phyloP scores from a whole-genome alignment of 163 green algal species.

The Volvox carteri region DNA sequence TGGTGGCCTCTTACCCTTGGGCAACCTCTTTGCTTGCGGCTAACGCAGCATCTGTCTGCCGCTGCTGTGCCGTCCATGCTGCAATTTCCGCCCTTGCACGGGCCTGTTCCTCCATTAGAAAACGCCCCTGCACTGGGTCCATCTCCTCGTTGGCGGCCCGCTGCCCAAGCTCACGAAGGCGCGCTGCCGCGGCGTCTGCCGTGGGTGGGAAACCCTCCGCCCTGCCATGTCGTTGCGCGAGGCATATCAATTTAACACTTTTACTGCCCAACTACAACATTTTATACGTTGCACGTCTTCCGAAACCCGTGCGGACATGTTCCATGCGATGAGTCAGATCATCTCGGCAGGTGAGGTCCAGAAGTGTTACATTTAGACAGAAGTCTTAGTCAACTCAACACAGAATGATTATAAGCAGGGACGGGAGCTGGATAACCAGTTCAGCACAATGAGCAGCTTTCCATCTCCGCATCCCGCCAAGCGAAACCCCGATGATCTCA shows the following conservation, averaged over 20 bases:
- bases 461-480: constrained; percentile 16
- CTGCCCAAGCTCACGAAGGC: constrained; percentile 35
- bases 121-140: background rate
- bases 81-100: background rate
- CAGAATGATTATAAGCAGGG: no score
- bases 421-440: no score
- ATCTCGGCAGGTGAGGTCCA: no score
- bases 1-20: background rate
- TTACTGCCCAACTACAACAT: background rate
- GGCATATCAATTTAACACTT: background rate
- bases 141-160: background rate
- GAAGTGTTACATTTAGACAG: no score
- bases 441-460: constrained; percentile 20
- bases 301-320: no score
- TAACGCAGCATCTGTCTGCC: constrained; percentile 25
- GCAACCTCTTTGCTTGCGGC: background rate
- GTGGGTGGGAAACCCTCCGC: constrained; percentile 5
- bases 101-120: background rate
- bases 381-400: no score
- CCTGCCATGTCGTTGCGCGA: background rate
- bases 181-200: background rate
- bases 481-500: background rate
- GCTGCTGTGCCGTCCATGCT: constrained; percentile 2
- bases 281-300: background rate
- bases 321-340: no score